Conservation (phyloP, 352 stramenopile species). For the Globisporangium abappressorium region DNA sequence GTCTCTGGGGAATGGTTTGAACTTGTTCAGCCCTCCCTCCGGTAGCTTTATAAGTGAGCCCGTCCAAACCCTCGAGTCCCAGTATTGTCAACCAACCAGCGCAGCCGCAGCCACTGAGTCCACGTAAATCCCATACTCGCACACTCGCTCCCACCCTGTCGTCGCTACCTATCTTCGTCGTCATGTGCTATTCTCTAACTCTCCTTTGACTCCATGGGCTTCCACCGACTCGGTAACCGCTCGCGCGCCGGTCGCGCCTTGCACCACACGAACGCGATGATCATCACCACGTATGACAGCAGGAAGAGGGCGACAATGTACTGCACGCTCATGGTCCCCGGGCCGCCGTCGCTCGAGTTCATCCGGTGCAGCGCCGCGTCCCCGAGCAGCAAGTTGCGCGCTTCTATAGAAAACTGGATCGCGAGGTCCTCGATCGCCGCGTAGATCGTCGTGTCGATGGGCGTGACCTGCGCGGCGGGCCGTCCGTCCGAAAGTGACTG, state of each 20-base stretch:
- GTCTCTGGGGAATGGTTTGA: neutral
- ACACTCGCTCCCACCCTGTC: neutral
- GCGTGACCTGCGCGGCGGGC: conserved; percentile 65
- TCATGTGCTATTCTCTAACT: conserved; percentile 25
- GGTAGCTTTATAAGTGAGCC: neutral
- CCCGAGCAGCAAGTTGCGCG: conserved; percentile 50
- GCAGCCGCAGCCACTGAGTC: neutral
- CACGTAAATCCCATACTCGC: neutral
- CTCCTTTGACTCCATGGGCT: conserved; percentile 72
- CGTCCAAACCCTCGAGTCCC: neutral
- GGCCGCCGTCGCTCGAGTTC: conserved; percentile 30
- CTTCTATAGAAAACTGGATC: conserved; percentile 80
- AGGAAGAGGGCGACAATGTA: conserved; percentile 68
- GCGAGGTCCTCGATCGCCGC: conserved; percentile 67
- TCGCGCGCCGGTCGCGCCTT: conserved; percentile 64
- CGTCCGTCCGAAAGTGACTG: conserved; percentile 56
- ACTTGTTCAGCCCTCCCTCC: too few species aligned
- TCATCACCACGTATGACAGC: conserved; percentile 58
- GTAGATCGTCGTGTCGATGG: conserved; percentile 73
- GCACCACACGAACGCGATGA: conserved; percentile 79
- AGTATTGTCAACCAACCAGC: neutral
- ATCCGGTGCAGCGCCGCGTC: conserved; percentile 23
- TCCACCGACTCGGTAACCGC: conserved; percentile 76
- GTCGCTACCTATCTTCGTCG: neutral
- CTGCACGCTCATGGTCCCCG: conserved; percentile 38